Base-by-base conservation (phyloP, 2,329 filamentous ascomycete species). In the Botryosphaeria agaves region DNA sequence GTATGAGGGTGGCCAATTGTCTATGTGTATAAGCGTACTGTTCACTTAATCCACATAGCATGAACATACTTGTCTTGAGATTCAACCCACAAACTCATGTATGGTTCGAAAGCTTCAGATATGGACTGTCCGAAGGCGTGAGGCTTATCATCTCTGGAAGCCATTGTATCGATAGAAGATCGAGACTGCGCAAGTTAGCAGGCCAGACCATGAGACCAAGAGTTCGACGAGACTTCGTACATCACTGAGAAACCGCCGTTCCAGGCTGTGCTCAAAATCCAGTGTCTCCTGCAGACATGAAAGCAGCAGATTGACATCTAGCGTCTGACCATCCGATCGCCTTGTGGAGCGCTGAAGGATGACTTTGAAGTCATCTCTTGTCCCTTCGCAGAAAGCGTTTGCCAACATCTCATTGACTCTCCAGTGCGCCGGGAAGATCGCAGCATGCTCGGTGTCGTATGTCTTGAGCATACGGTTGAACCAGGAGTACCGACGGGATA, bases 71-170 rank as follows among this genome's bases (percentile, higher is more conserved):
- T 87, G 53, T 94, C 87, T 53, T 95, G 89, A 7, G 83, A 87
- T 36, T 95, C 87, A 2, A 98, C 84, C 89, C 89, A 98, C 3
- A 98, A 61, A 48, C 83, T 93, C 39, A 98, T 66, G 51, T 95
- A 98, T 1, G 89, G 89, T 55, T 95, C 89, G 46, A 98, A 98
- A 1, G 89, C 89, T 37, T 91, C 83, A 0, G 89, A 95, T 36
- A 98, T 93, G 3, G 82, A 76, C 33, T 92, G 83, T 32, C 81
- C 78, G 51, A 94, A 94, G 32, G 71, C 76, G 14, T 80, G 74
- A 0, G 73, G 61, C 41, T 75, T 75, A 31, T 84, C 80, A 36
- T 85, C 80, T 1, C 82, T 91, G 36, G 73, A 48, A 5, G 36
- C 77, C 18, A 92, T 69, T 0, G 87, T 95, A 49, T 98, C 89